Evolutionary conservation across 257 asterid genomes (phyloP), one percentile per base, ranked within the genome.

Genomic region (Fraxinus anomala): DNA sequence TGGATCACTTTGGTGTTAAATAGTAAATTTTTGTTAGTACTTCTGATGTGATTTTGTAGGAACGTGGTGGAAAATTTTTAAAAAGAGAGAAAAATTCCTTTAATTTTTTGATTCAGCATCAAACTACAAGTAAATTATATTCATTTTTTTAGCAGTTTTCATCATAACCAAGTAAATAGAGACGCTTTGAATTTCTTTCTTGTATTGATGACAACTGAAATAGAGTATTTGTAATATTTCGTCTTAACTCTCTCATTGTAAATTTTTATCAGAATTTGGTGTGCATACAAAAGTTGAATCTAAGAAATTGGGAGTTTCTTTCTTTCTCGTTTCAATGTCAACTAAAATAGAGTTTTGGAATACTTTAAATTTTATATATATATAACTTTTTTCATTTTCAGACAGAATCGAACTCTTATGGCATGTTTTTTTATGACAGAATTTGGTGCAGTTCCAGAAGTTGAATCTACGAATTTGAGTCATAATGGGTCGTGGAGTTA

Each of bases 401-500:
- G 19, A 51, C 23, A 4, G 24, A 51, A 19, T 1, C 6, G 0
- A 47, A 5, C 63, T 51, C 63, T 44, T 14, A 44, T 44, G 17
- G 63, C 19, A 19, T 17, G 1, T 10, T 49, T 51, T 54, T 54
- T 31, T 2, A 2, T 31, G 4, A 54, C 3, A 54, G 65, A 36
- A 61, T 56, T 71, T 67, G 33, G 14, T 59, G 49, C 66, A 33
- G 13, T 73, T 30, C 23, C 83, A 69, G 85, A 76, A 74, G 65
- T 79, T 72, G 51, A 66, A 67, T 37, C 54, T 80, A 63, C 40
- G 39, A 54, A 34, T 76, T 67, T 72, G 76, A 73, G 23, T 61
- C 80, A 85, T 56, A 82, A 91, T 89, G 97, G 90, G 97, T 78
- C 94, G 97, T 80, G 97, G 96, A 83, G 94, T 87, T 80, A 93